Conservation (phyloP, 1,284 basidiomycete species). For the Pyrrhoderma lamaoense region DNA sequence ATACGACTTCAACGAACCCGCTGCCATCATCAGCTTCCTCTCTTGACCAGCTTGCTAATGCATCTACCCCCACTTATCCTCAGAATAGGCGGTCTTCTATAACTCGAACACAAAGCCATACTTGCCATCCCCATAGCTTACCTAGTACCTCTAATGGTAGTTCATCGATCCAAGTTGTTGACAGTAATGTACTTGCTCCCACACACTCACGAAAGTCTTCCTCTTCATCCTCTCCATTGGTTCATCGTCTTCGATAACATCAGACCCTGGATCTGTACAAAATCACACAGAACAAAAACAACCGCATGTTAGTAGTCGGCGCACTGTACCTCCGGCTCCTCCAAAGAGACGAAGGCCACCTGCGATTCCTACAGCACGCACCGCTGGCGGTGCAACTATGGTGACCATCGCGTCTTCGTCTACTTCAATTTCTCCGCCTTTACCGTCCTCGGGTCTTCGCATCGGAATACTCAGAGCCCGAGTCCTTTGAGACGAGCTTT, state of each 20-base stretch:
- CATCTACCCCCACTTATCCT: constrained; percentile 11
- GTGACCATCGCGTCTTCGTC: constrained; percentile 38
- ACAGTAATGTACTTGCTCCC: constrained; percentile 14
- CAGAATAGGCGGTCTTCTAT: constrained; percentile 8
- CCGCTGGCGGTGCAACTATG: constrained; percentile 41
- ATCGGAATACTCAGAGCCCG: too few relatives aligned
- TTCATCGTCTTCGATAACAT: constrained; percentile 1
- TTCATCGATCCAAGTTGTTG: constrained; percentile 4
- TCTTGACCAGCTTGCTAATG: constrained; percentile 20
- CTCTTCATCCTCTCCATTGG: too few relatives aligned
- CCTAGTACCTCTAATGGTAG: neutral
- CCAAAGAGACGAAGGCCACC: constrained; percentile 56
- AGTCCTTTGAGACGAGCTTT: too few relatives aligned
- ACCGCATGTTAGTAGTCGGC: constrained; percentile 23
- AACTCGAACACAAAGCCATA: constrained; percentile 13
- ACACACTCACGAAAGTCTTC: neutral
- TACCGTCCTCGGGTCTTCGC: too few relatives aligned
- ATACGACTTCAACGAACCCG: constrained; percentile 12
- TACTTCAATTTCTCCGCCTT: too few relatives aligned
- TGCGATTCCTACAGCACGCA: constrained; percentile 42
- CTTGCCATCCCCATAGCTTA: neutral
- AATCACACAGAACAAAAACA: constrained; percentile 23
- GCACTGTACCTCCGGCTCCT: constrained; percentile 47
- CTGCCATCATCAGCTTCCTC: constrained; percentile 15
- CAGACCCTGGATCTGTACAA: neutral